These are phyloP conservation scores for Elasticomyces elasticus DNA, from an alignment of 495 filamentous ascomycete genomes.

Conservation along the genomic window DNA sequence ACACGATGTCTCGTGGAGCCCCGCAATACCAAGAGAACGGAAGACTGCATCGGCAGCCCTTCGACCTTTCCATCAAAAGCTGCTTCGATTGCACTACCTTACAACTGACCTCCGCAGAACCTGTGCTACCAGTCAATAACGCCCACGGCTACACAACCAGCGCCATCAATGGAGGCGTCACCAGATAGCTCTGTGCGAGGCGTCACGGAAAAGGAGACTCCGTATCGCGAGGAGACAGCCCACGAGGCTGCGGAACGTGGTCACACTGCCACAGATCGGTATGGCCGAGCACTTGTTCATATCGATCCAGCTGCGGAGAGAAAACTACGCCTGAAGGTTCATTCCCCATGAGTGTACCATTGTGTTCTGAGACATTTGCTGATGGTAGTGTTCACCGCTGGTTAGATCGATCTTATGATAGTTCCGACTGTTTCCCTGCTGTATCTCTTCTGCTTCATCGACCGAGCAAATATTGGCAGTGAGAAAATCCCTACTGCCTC, in stretches of 20 bases:
- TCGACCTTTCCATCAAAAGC: neutral
- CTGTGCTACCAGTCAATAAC: too few relatives aligned
- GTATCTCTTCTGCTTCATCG: conserved; percentile 59
- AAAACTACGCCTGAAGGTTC: conserved; percentile 42
- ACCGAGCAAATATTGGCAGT: conserved; percentile 38
- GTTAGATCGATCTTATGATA: conserved; percentile 49
- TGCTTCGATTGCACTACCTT: neutral
- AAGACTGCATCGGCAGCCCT: neutral
- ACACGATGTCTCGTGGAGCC: neutral
- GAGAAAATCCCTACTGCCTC: neutral
- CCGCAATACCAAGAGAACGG: neutral
- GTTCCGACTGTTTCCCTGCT: conserved; percentile 51
- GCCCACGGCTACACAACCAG: too few relatives aligned
- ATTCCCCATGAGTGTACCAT: too few relatives aligned
- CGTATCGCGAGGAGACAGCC: conserved; percentile 21
- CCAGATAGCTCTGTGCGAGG: neutral
- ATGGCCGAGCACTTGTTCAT: conserved; percentile 41
- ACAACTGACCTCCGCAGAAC: neutral
- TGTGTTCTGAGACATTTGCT: too few relatives aligned
- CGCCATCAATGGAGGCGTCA: neutral
- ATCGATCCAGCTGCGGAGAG: conserved; percentile 38
- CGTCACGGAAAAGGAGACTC: neutral
- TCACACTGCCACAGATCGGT: conserved; percentile 51
- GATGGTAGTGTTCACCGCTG: too few relatives aligned
- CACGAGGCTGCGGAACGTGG: conserved; percentile 48